Evolutionary conservation across 208 protist genomes (phyloP).

Genomic region (Leishmania turanica): DNA sequence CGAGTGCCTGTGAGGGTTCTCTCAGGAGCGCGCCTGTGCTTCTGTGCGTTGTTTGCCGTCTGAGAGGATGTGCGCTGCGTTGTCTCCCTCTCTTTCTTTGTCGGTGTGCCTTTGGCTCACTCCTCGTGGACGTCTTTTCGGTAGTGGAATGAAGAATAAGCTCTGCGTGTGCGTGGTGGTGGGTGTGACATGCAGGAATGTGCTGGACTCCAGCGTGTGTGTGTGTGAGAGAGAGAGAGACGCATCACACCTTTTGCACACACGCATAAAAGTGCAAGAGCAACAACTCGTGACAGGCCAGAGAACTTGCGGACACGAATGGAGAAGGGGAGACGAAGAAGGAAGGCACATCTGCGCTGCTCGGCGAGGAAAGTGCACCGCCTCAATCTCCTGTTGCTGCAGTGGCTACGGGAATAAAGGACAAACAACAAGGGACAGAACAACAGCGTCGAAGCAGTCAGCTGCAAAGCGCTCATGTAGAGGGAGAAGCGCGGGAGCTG

Average conservation of each 20-base stretch:
- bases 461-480: neutral
- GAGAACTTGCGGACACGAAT: too few relatives aligned
- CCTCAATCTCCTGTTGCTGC: neutral
- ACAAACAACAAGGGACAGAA: neutral
- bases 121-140: neutral
- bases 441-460: neutral
- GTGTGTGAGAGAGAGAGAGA: neutral
- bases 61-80: conserved; percentile 10
- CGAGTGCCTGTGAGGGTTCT: conserved; percentile 8
- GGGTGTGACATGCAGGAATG: neutral
- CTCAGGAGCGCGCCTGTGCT: neutral
- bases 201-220: neutral
- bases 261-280: neutral
- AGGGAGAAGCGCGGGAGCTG: neutral
- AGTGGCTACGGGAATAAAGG: neutral
- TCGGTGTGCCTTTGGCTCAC: neutral
- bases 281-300: neutral
- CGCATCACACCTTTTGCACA: neutral
- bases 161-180: neutral
- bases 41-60: neutral
- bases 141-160: neutral
- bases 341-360: neutral
- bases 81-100: neutral
- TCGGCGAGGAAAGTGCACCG: neutral
- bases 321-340: neutral